Evolutionary conservation across 139 green algal species (phyloP).

Genomic region (Trebouxia sp.): DNA sequence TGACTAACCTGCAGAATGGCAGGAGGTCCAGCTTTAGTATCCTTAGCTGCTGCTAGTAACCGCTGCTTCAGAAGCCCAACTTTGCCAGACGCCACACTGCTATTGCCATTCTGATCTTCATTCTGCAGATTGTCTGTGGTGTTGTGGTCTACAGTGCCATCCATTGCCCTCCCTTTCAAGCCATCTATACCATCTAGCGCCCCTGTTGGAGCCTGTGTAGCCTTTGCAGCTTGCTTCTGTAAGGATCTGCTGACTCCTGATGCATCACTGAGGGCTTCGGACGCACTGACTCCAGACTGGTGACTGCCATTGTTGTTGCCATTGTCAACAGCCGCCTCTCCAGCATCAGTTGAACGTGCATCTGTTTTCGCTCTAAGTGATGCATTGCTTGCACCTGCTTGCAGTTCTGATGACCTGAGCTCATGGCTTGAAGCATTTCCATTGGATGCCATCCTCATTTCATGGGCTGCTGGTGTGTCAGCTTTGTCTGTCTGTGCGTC

Average conservation of each 20-base stretch:
- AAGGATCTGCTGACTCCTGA: too few relatives aligned
- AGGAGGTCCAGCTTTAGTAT: conserved; percentile 9
- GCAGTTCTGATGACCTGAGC: not conserved
- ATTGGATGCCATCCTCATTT: too few relatives aligned
- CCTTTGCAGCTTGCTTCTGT: not conserved
- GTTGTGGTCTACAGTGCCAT: not conserved
- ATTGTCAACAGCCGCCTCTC: not conserved
- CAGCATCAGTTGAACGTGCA: not conserved
- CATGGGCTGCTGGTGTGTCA: not conserved
- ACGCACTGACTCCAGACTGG: not conserved
- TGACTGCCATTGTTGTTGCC: not conserved
- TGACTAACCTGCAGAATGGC: not conserved
- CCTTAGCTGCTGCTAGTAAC: conserved; percentile 18
- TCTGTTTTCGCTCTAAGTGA: not conserved
- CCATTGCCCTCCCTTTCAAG: not conserved
- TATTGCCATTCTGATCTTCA: not conserved
- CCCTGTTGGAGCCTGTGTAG: not conserved
- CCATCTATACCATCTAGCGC: not conserved
- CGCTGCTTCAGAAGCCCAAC: conserved; percentile 16
- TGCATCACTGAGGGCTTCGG: not conserved
- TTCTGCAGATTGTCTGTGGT: not conserved
- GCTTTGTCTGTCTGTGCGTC: not conserved
- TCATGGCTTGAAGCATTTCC: too few relatives aligned
- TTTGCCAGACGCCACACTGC: not conserved
- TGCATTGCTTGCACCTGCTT: not conserved